Base-by-base conservation (phyloP, 179 eudicot genomes). In the Beta lomatogona region DNA sequence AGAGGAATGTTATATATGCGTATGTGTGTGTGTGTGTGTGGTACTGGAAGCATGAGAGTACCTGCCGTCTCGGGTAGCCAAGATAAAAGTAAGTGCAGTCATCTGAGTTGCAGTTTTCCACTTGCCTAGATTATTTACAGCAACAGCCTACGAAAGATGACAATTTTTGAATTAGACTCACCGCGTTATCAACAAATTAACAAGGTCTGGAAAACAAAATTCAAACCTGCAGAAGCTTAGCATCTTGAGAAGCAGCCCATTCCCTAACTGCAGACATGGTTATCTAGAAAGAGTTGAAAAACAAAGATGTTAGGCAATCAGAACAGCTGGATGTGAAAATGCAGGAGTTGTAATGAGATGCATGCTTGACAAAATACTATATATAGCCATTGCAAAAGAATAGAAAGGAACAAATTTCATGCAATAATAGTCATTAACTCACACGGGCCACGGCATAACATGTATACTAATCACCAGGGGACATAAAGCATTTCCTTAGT, bases 41-140 rank as follows among this genome's bases (percentile, higher is more conserved):
- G 2, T 36, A 36, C 41, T 36, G 52, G 52, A 61, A 64, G 44
- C 69, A 64, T 12, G 69, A 80, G 66, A 75, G 41, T 76, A 96
- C 99, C 99, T 92, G 92, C 81, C 88, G 82, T 93, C 98, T 87
- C 99, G 88, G 67, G 90, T 80, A n/a, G 91, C 97, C 76, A 96
- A 87, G 73, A 96, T 93, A 73, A 96, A 90, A 64, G 93, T 94
- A 81, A 96, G 88, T 69, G 99, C 93, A 79, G 80, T 91, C 99
- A 96, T 96, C 81, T 96, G 99, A 11, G 97, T 89, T 82, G 99
- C 99, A 73, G 99, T 96, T 89, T 96, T 96, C 99, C 98, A 96
- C 88, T 96, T 96, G 81, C 99, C 99, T 86, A 96, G 82, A 87
- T 87, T 96, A 90, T 94, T 96, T 76, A 96, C 99, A 65, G 99